Conservation (phyloP, 345 rosid species). For the Salix exigua region DNA sequence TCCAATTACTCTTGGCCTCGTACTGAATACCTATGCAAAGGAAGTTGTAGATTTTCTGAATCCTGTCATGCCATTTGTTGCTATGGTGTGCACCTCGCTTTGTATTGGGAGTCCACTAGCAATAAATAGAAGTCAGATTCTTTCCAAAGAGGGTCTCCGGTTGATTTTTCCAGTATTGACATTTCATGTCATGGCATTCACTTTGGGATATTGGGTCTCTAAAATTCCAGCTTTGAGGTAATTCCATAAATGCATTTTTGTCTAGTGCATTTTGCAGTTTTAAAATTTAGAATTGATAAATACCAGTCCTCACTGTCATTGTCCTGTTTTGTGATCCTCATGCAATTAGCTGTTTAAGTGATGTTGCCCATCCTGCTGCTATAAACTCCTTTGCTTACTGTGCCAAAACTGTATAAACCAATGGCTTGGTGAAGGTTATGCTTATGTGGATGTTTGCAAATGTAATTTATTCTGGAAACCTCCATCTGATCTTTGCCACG, state of each 20-base stretch:
- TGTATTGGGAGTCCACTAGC: conserved; percentile 98
- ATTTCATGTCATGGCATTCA: conserved; percentile 73
- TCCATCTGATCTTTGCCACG: too few species aligned
- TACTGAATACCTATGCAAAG: conserved; percentile 81
- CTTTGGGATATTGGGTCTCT: conserved; percentile 81
- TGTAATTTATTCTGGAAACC: neutral
- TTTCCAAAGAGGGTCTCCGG: conserved; percentile 61
- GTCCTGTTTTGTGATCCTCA: conserved; percentile 5
- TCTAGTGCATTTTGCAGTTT: neutral
- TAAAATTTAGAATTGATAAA: neutral
- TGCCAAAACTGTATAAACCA: too few species aligned
- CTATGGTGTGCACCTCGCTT: conserved; percentile 84
- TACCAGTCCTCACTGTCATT: neutral
- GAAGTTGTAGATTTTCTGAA: conserved; percentile 59
- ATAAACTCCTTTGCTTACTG: neutral
- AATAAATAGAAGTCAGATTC: conserved; percentile 67
- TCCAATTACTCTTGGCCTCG: conserved; percentile 78
- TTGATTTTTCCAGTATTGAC: conserved; percentile 73
- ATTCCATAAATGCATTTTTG: conserved; percentile 4
- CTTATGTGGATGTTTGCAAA: too few species aligned
- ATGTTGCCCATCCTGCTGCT: neutral
- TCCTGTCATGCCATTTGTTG: conserved; percentile 89
- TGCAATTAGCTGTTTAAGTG: neutral
- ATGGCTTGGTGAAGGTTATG: too few species aligned
- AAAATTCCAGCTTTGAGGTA: conserved; percentile 75